phyloP scores from a whole-genome alignment of 2,329 filamentous ascomycete species.

The Cladophialophora exuberans region DNA sequence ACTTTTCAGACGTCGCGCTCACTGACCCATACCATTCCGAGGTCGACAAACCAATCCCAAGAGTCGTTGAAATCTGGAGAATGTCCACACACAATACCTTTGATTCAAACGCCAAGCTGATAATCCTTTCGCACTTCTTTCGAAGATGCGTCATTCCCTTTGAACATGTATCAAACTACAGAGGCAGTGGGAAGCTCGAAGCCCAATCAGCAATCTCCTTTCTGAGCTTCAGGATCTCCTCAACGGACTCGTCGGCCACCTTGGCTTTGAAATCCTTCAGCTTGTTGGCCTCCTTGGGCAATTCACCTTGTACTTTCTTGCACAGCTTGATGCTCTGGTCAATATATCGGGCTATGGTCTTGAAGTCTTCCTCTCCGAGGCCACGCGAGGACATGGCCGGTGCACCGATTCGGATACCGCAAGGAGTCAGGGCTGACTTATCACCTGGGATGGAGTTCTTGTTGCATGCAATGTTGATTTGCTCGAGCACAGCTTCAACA shows the following conservation, averaged over 20 bases:
- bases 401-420: conserved; percentile 90
- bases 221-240: conserved; percentile 81
- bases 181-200: conserved; percentile 86
- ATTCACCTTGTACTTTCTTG: conserved; percentile 79
- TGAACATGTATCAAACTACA: conserved; percentile 48
- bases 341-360: conserved; percentile 80
- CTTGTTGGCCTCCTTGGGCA: conserved; percentile 98
- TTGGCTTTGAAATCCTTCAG: conserved; percentile 99
- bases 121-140: too few species aligned
- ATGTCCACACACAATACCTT: neutral
- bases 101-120: conserved; percentile 18
- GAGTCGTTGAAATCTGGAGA: conserved; percentile 20
- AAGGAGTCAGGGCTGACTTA: conserved; percentile 88
- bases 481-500: conserved; percentile 86
- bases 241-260: conserved; percentile 75
- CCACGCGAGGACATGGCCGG: conserved; percentile 97
- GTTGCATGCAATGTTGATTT: conserved; percentile 95
- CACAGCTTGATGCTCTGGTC: conserved; percentile 80
- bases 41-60: conserved; percentile 10
- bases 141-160: neutral
- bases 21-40: neutral
- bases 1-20: neutral
- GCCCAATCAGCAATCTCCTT: conserved; percentile 91
- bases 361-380: conserved; percentile 88
- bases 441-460: conserved; percentile 99